Evolutionary conservation across 768 basidiomycete genomes (phyloP).

Genomic region (Hirschioporus abietinus): DNA sequence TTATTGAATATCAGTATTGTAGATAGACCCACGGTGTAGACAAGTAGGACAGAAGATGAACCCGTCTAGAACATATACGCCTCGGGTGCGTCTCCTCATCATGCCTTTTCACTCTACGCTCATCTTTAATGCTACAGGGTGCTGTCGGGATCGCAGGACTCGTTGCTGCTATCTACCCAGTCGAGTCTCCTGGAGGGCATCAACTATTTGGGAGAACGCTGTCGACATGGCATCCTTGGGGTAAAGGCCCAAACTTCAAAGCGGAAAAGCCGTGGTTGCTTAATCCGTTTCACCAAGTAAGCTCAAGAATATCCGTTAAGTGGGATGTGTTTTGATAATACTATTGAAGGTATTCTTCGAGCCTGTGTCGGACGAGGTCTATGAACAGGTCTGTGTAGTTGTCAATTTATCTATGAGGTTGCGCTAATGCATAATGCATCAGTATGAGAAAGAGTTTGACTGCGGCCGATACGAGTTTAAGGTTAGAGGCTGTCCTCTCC

Average conservation of each 20-base stretch:
- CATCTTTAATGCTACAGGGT: constrained; percentile 35
- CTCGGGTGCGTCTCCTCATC: constrained; percentile 34
- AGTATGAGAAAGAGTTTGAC: constrained; percentile 49
- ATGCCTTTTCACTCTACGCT: background rate
- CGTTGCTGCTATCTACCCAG: constrained; percentile 60
- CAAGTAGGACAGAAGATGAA: constrained; percentile 72
- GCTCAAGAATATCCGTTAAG: background rate
- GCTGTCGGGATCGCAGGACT: constrained; percentile 68
- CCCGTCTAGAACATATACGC: constrained; percentile 62
- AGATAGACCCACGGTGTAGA: constrained; percentile 55
- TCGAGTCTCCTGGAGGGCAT: constrained; percentile 62
- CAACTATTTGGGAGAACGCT: constrained; percentile 59
- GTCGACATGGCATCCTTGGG: constrained; percentile 63
- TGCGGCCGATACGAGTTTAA: constrained; percentile 48
- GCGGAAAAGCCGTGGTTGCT: constrained; percentile 54
- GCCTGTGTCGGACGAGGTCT: constrained; percentile 40
- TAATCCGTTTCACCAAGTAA: constrained; percentile 56
- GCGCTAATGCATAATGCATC: background rate
- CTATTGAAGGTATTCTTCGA: constrained; percentile 44
- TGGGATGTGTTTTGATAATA: background rate
- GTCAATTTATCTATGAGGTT: background rate
- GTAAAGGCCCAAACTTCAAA: constrained; percentile 41
- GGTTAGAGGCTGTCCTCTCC: constrained; percentile 21
- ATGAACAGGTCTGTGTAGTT: constrained; percentile 36
- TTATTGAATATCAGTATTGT: constrained; percentile 1